These are phyloP conservation scores for Arabidopsis arenosa DNA, from an alignment of 345 rosid genomes.

Conservation along the genomic window DNA sequence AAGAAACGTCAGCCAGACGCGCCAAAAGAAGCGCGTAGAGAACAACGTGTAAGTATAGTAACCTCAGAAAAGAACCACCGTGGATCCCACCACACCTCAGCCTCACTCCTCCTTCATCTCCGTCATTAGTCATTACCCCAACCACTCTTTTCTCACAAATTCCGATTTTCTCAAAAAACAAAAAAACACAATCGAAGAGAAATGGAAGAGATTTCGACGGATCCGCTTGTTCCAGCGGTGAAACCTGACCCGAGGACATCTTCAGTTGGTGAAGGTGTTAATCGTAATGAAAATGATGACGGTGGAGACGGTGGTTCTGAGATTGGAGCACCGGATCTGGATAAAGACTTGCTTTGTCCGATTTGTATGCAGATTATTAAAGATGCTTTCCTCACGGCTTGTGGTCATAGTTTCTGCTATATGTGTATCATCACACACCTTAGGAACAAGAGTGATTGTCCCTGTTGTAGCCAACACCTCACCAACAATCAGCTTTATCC, in stretches of 20 bases:
- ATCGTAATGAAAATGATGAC: conserved; percentile 38
- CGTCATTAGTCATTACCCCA: conserved; percentile 38
- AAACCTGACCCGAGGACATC: conserved; percentile 53
- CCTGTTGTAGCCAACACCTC: conserved; percentile 85
- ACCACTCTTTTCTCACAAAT: conserved; percentile 21
- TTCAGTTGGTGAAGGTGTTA: conserved; percentile 30
- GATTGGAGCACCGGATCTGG: conserved; percentile 51
- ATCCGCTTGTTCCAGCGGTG: conserved; percentile 68
- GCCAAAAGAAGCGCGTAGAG: conserved; percentile 35
- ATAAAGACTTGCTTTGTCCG: conserved; percentile 87
- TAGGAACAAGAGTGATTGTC: conserved; percentile 92
- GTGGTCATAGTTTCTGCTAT: conserved; percentile 98
- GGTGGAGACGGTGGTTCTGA: conserved; percentile 35
- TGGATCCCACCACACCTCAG: conserved; percentile 45
- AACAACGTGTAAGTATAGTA: conserved; percentile 37
- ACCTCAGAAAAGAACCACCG: conserved; percentile 49
- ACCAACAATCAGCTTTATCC: conserved; percentile 84
- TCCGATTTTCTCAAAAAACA: conserved; percentile 10
- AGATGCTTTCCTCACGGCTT: conserved; percentile 93
- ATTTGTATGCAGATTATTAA: conserved; percentile 97
- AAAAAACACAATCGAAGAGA: conserved; percentile 6
- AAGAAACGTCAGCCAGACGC: conserved; percentile 33
- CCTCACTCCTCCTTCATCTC: conserved; percentile 39
- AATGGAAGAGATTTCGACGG: conserved; percentile 57
- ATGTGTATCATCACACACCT: conserved; percentile 96